These are phyloP conservation scores for Pichia insulana DNA, from an alignment of 805 yeast species.

Conservation along the genomic window DNA sequence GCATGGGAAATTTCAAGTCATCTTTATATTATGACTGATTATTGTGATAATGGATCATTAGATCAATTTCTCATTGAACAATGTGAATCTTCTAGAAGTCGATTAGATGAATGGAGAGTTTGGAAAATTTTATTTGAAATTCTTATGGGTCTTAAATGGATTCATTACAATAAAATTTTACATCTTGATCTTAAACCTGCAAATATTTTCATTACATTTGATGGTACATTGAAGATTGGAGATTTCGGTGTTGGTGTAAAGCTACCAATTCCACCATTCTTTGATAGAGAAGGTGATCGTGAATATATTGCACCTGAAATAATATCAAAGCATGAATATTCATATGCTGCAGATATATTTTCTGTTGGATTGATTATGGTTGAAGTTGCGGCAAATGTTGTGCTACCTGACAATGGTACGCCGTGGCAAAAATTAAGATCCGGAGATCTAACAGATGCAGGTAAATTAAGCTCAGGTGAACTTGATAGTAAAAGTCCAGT, in stretches of 20 bases:
- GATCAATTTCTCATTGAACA: conserved; percentile 72
- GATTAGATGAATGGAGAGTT: conserved; percentile 91
- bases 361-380: conserved; percentile 90
- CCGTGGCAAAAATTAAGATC: conserved; percentile 95
- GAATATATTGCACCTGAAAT: conserved; percentile 98
- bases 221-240: conserved; percentile 88
- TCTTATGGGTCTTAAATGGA: conserved; percentile 66
- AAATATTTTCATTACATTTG: conserved; percentile 87
- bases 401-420: conserved; percentile 89
- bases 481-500: conserved; percentile 19
- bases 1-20: conserved; percentile 77
- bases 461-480: conserved; percentile 69
- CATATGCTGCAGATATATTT: conserved; percentile 89
- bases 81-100: conserved; percentile 58
- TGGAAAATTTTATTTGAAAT: conserved; percentile 93
- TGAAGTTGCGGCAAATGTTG: conserved; percentile 92
- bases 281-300: conserved; percentile 94
- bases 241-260: conserved; percentile 93
- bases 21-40: conserved; percentile 88
- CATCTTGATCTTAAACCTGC: conserved; percentile 95
- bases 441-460: conserved; percentile 94
- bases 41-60: conserved; percentile 84
- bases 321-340: conserved; percentile 70
- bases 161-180: conserved; percentile 67
- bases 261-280: conserved; percentile 59